Base-by-base conservation (phyloP, 805 yeast genomes). In the Candida wancherniae region DNA sequence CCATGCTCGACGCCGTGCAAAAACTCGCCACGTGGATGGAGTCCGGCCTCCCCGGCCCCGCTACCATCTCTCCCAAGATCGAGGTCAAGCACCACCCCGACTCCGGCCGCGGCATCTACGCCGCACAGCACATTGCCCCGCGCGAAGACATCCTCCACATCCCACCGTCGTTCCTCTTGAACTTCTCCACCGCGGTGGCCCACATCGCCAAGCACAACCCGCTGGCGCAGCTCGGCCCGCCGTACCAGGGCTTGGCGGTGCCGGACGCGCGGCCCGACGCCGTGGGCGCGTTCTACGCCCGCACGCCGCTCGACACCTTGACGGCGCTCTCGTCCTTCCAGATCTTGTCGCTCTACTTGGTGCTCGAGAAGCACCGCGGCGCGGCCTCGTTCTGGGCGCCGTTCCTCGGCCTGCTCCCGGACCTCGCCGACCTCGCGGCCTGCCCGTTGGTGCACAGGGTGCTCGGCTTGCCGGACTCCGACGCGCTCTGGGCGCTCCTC, bases 371-470 rank as follows among this genome's bases (percentile, higher is more conserved):
- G 2, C 47, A 46, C 21, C 51, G 80, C 28, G 54, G 49, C 1
- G 24, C 34, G 0, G 39, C 39, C 3, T 74, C 82, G 1, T 77
- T 66, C 47, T 85, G 94, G 94, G 49, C 53, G 24, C 84, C 85
- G 0, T 84, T 84, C 50, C 53, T 84, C 8, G 67, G 69, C 19
- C 70, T 75, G 41, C 65, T 85, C 36, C 95, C 96, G 0, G 48
- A 60, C 0, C 36, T 61, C 9, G 49, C 57, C 0, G 87, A 80
- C 24, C 71, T 85, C 33, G 42, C 44, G 0, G 40, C 65, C 0
- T 63, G 79, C 2, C 95, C 95, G 1, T 55, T 84, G 22, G 58
- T 69, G 1, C 84, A 94, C 94, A 43, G 63, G 10, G 49, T 63
- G 0, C 32, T 51, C 11, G 39, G 57, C 9, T 42, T 45, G 3